Percentiles rank a stretch among this genome's conserved stretches.
These are phyloP conservation scores for Parachaetomium inaequale DNA, from an alignment of 495 filamentous ascomycete species.

Conservation along the genomic window DNA sequence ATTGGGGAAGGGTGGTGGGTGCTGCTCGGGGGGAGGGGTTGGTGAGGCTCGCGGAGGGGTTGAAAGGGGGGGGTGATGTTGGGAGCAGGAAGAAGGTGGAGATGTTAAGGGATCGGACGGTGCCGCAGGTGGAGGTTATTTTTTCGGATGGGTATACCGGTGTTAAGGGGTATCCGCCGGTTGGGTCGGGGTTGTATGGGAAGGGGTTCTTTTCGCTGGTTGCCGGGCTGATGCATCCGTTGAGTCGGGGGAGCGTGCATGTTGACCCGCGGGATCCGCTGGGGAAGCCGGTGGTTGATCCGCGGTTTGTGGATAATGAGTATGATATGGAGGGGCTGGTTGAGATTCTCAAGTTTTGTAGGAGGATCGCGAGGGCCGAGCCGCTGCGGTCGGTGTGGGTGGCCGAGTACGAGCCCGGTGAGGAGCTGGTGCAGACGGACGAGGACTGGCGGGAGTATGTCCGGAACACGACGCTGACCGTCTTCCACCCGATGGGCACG, in stretches of 20 bases:
- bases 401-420: conserved; percentile 32
- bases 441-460: conserved; percentile 27
- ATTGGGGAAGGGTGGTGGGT: conserved; percentile 21
- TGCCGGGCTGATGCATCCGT: conserved; percentile 41
- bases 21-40: neutral
- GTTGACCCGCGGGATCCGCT: conserved; percentile 30
- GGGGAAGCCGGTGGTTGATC: conserved; percentile 25
- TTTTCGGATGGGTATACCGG: conserved; percentile 34
- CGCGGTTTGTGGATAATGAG: conserved; percentile 26
- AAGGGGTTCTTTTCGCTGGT: conserved; percentile 42
- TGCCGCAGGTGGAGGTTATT: conserved; percentile 37
- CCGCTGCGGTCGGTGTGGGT: conserved; percentile 25
- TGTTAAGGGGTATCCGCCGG: conserved; percentile 32
- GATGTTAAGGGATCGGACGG: conserved; percentile 18
- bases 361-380: conserved; percentile 19
- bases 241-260: conserved; percentile 54
- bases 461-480: conserved; percentile 15
- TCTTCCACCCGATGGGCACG: conserved; percentile 42
- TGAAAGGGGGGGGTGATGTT: too few relatives aligned
- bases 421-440: conserved; percentile 19
- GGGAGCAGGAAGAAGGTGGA: conserved; percentile 24
- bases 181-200: conserved; percentile 24
- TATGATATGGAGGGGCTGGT: conserved; percentile 26
- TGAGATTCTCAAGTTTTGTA: conserved; percentile 21
- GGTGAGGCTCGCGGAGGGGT: conserved; percentile 7